A percentile compares a stretch with the other conserved stretches of the same genome.
Evolutionary conservation across 768 basidiomycete genomes (phyloP).

Genomic region (Termitomyces titanicus): DNA sequence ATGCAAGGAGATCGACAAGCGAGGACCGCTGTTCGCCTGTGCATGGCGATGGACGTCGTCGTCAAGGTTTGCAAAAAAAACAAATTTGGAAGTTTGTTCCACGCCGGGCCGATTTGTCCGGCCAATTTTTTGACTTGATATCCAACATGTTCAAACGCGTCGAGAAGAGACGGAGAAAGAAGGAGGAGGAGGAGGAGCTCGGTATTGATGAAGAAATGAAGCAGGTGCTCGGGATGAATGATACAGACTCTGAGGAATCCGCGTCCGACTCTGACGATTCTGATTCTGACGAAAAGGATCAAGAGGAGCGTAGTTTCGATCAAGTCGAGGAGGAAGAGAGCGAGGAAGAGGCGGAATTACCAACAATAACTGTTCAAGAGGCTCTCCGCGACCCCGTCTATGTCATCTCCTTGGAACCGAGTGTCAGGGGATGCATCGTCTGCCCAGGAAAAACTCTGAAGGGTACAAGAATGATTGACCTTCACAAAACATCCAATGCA

Average conservation of each 20-base stretch:
- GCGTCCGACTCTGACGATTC: conserved; percentile 46
- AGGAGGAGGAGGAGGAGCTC: conserved; percentile 59
- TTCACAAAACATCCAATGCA: conserved; percentile 64
- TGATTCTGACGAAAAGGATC: conserved; percentile 27
- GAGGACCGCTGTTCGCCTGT: conserved; percentile 6
- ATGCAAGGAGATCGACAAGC: conserved; percentile 3
- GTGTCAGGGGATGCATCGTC: conserved; percentile 55
- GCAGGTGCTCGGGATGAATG: conserved; percentile 58
- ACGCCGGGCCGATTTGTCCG: conserved; percentile 16
- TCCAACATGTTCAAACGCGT: conserved; percentile 78
- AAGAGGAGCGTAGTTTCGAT: conserved; percentile 11
- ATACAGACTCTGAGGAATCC: conserved; percentile 76
- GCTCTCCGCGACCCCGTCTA: conserved; percentile 65
- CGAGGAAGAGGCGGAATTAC: conserved; percentile 29
- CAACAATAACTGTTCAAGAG: conserved; percentile 51
- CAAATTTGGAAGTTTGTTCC: conserved; percentile 5
- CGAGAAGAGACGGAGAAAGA: conserved; percentile 59
- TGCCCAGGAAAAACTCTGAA: conserved; percentile 78
- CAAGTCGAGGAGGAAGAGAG: conserved; percentile 23
- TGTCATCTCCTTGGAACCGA: conserved; percentile 50
- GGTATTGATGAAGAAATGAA: conserved; percentile 53
- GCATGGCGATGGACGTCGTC: neutral
- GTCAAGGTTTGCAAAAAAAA: neutral
- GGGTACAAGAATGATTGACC: conserved; percentile 46
- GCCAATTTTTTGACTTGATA: neutral